Conservation (phyloP, 208 protist genomes). For the Wallacemonas sp. region DNA sequence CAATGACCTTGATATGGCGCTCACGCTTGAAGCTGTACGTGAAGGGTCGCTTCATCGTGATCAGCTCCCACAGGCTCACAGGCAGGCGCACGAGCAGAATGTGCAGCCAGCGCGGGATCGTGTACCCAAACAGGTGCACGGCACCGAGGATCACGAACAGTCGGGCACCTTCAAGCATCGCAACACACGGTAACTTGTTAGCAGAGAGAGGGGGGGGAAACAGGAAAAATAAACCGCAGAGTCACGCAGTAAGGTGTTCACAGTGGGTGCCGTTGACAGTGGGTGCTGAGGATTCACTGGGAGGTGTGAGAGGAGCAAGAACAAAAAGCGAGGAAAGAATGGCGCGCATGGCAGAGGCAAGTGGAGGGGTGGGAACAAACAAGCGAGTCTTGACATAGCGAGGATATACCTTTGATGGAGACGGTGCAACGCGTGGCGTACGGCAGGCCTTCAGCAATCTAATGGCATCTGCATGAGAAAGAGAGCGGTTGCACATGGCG, state of each 20-base stretch:
- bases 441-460: no score
- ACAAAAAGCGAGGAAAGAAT: no score
- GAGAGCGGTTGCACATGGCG: no score
- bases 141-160: constrained; percentile 23
- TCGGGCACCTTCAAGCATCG: constrained; percentile 29
- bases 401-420: no score
- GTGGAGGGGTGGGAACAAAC: no score
- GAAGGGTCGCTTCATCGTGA: constrained; percentile 26
- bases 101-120: constrained; percentile 28
- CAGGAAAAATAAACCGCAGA: not conserved
- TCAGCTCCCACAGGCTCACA: constrained; percentile 33
- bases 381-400: no score
- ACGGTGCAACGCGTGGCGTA: no score
- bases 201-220: constrained; percentile 6
- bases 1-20: constrained; percentile 31
- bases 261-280: no score
- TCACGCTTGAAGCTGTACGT: constrained; percentile 26
- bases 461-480: no score
- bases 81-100: constrained; percentile 37
- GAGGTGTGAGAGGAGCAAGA: no score
- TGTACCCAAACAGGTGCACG: constrained; percentile 35
- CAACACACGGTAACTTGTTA: not conserved
- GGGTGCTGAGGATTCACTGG: no score
- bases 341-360: no score
- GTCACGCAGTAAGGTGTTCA: not conserved